Percentiles rank a stretch among this genome's conserved stretches.
These are phyloP conservation scores for Austroboletus niveus DNA, from an alignment of 1,284 basidiomycete species.

Conservation along the genomic window DNA sequence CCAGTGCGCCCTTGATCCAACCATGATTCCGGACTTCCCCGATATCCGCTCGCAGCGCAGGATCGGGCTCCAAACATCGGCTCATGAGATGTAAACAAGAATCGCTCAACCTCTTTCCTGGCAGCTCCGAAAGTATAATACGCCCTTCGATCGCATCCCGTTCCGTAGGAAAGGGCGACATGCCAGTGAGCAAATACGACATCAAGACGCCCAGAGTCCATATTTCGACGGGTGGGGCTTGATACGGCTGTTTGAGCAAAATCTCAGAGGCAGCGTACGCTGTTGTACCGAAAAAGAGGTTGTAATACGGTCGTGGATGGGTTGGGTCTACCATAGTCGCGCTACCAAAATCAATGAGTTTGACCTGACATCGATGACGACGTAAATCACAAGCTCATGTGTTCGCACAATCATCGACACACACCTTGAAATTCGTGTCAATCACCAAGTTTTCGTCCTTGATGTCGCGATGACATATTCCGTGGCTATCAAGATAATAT, in stretches of 20 bases:
- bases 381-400: slow-evolving; percentile 2
- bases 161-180: slow-evolving; percentile 79
- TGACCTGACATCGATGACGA: slow-evolving; percentile 54
- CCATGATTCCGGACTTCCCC: slow-evolving; percentile 68
- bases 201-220: slow-evolving; percentile 93
- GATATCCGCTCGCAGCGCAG: slow-evolving; percentile 65
- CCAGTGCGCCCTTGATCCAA: slow-evolving; percentile 54
- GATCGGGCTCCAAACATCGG: slow-evolving; percentile 74
- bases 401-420: background rate
- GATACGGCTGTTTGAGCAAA: slow-evolving; percentile 69
- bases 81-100: slow-evolving; percentile 61
- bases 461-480: slow-evolving; percentile 88
- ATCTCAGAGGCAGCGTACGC: slow-evolving; percentile 84
- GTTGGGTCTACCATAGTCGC: slow-evolving; percentile 74
- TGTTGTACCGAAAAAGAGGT: slow-evolving; percentile 77
- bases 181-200: slow-evolving; percentile 82
- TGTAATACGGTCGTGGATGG: slow-evolving; percentile 66
- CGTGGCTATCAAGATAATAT: slow-evolving; percentile 70
- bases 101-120: slow-evolving; percentile 37
- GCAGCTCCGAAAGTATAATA: slow-evolving; percentile 42
- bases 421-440: slow-evolving; percentile 68
- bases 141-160: slow-evolving; percentile 62
- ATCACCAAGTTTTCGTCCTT: slow-evolving; percentile 94
- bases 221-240: slow-evolving; percentile 80
- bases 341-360: slow-evolving; percentile 92